Base-by-base conservation (phyloP, 768 basidiomycete genomes). In the Artomyces pyxidatus region DNA sequence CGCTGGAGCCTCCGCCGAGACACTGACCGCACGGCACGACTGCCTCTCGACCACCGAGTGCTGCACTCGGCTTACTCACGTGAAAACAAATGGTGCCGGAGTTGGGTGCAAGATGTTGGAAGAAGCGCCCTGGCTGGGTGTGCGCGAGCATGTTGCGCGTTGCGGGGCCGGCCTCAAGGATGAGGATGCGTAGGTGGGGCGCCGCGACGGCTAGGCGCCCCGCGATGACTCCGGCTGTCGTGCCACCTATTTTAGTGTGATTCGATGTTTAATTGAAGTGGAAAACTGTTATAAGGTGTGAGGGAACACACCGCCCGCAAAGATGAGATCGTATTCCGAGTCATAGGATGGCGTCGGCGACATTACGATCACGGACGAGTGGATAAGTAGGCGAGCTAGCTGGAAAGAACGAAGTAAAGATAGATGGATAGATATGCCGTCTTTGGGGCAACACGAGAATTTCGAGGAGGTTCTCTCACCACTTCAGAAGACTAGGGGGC, bases 1-100 rank as follows among this genome's bases (percentile, higher is more conserved):
- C 71, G 45, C 67, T 65, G 0, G 80, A 81, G 1, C 81, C 82
- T 6, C 83, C 83, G 4, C 83, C 83, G 6, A 86, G 57, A 37
- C 71, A 73, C 45, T 74, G 68, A 0, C 76, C 81, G 23, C 65
- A 58, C 0, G 71, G 68, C 4, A 80, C 68, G 30, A 76, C 41
- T 3, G 65, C 57, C 4, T 65, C 56, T 3, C 83, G 78, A 4
- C 73, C 75, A n/a, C 59, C 68, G 32, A 72, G 63, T 48, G 70
- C 74, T 0, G 66, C 63, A 53, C 73, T 74, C 7, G 71, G 68
- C 21, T 64, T 63, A 7, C 54, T 59, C 4, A 45, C 43, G 49
- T 81, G 68, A 50, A 68, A 66, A 2, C 70, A 71, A 47, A 83
- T 64, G 0, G 74, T 74, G 26, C 67, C 68, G 32, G 67, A 66